A percentile compares a stretch with the other conserved stretches of the same genome.
Evolutionary conservation across 75 land plant genomes (phyloP).

Genomic region (Azolla pinnata): DNA sequence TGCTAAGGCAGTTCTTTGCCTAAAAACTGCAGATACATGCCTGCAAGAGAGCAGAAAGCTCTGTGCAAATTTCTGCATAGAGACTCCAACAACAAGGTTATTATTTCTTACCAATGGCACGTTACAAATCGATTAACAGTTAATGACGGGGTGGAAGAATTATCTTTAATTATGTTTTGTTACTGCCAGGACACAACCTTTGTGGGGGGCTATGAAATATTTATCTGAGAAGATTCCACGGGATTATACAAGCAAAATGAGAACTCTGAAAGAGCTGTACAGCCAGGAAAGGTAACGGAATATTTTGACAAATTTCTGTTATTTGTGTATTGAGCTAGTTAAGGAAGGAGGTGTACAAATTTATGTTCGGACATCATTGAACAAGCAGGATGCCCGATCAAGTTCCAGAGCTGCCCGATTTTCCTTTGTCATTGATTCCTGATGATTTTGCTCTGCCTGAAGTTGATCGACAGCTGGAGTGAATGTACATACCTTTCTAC

Average conservation of each 20-base stretch:
- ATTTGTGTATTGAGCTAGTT: not conserved
- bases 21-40: conserved; percentile 57
- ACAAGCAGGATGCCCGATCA: conserved; percentile 7
- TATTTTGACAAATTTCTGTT: not conserved
- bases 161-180: conserved; percentile 1
- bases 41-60: conserved; percentile 60
- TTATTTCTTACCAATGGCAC: conserved; percentile 1
- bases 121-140: not conserved
- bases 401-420: conserved; percentile 14
- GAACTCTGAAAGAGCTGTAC: conserved; percentile 25
- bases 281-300: conserved; percentile 9
- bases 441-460: conserved; percentile 11
- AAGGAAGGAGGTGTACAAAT: not conserved
- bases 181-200: conserved; percentile 19
- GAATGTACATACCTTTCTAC: too few relatives aligned
- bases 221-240: conserved; percentile 59
- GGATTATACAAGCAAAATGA: conserved; percentile 42
- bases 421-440: conserved; percentile 20
- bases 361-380: not conserved
- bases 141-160: not conserved
- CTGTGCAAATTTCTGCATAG: conserved; percentile 43
- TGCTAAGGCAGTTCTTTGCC: conserved; percentile 49
- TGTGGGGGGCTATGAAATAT: conserved; percentile 74
- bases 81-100: conserved; percentile 57
- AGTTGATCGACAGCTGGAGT: too few relatives aligned